These are phyloP conservation scores for Cicer bijugum DNA, from an alignment of 306 rosid genomes.

Conservation along the genomic window DNA sequence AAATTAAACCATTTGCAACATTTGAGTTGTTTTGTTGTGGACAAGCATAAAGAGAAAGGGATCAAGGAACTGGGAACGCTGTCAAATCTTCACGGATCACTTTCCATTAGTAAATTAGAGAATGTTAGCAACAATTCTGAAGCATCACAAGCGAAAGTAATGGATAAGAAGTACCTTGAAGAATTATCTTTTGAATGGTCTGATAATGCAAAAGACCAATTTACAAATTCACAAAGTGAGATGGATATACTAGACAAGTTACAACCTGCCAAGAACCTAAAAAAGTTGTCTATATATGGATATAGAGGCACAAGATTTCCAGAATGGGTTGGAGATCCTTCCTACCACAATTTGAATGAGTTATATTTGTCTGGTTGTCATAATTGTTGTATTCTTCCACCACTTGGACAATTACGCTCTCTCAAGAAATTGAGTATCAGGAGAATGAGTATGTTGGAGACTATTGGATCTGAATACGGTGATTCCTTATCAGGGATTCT, in stretches of 20 bases:
- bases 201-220: background rate
- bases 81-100: background rate
- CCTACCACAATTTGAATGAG: background rate
- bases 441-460: background rate
- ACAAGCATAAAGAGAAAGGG: background rate
- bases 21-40: background rate
- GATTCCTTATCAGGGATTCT: background rate
- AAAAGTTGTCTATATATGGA: rapidly evolving
- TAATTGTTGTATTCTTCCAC: background rate
- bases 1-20: background rate
- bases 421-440: background rate
- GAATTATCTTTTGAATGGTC: background rate
- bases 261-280: background rate
- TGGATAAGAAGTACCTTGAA: background rate
- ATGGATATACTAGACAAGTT: background rate
- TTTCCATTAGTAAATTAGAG: slow-evolving; percentile 1
- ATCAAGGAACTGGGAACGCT: background rate
- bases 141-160: background rate
- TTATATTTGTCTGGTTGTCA: background rate
- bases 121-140: background rate
- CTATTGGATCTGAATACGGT: background rate
- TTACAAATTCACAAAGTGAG: background rate
- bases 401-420: background rate
- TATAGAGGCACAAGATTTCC: slow-evolving; percentile 3
- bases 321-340: slow-evolving; percentile 5